A percentile compares a stretch with the other conserved stretches of the same genome.
These are phyloP conservation scores for Cymodocea nodosa DNA, from an alignment of 116 monocot species.

Conservation along the genomic window DNA sequence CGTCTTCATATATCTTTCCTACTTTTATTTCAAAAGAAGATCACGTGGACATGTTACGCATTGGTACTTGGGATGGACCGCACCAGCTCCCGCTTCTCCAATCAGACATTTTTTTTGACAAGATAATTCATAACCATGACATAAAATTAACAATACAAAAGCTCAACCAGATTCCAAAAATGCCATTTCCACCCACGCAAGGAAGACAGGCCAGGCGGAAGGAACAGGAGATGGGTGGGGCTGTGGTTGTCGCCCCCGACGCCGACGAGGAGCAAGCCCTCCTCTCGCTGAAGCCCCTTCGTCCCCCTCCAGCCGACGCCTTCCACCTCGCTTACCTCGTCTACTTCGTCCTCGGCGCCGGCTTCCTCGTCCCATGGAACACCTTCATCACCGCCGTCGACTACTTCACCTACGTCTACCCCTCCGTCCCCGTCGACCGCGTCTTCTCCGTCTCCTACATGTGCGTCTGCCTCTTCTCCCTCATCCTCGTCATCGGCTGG, in stretches of 20 bases:
- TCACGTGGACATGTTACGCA: too few relatives aligned
- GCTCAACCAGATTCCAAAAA: too few relatives aligned
- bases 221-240: too few relatives aligned
- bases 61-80: too few relatives aligned
- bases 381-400: conserved; percentile 64
- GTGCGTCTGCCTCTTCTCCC: conserved; percentile 45
- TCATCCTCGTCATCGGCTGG: conserved; percentile 40
- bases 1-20: too few relatives aligned
- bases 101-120: too few relatives aligned
- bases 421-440: conserved; percentile 49
- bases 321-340: conserved; percentile 23
- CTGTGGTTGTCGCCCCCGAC: not conserved
- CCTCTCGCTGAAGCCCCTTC: conserved; percentile 2
- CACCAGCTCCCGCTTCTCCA: too few relatives aligned
- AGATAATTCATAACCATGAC: too few relatives aligned
- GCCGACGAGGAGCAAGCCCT: conserved; percentile 2
- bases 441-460: conserved; percentile 78
- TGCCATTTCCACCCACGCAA: too few relatives aligned
- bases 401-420: conserved; percentile 93
- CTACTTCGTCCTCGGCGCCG: conserved; percentile 28
- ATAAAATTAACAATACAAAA: too few relatives aligned
- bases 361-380: conserved; percentile 30
- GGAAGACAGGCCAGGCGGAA: too few relatives aligned
- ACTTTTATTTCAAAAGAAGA: too few relatives aligned
- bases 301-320: conserved; percentile 9